Evolutionary conservation across 2,329 filamentous ascomycete species (phyloP).

Genomic region (Xylariaceae sp.): DNA sequence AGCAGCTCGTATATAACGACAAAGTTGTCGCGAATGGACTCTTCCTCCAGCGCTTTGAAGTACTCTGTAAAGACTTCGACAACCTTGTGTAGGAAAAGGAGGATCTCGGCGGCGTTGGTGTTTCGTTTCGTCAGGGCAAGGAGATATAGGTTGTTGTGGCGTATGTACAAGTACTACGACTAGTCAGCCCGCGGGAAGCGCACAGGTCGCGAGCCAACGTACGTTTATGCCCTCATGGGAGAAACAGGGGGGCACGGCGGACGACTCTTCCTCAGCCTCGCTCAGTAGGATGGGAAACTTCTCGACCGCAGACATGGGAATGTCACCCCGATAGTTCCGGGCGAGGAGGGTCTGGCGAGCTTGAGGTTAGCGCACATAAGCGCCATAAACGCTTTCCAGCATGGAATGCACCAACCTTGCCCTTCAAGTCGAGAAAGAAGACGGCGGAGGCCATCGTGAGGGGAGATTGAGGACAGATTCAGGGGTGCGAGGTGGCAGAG

Average conservation of each 20-base stretch:
- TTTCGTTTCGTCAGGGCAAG: constrained; percentile 97
- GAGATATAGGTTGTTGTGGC: constrained; percentile 98
- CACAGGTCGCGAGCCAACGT: constrained; percentile 29
- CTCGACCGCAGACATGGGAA: constrained; percentile 98
- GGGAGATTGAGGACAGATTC: constrained; percentile 19
- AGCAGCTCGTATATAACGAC: constrained; percentile 98
- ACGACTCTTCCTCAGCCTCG: constrained; percentile 98
- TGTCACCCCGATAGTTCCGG: constrained; percentile 96
- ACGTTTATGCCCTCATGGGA: constrained; percentile 98
- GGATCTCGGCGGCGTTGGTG: constrained; percentile 96
- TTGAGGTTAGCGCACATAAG: no score
- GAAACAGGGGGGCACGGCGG: constrained; percentile 94
- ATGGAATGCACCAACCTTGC: no score
- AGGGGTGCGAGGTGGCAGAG: constrained; percentile 16
- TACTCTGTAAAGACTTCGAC: constrained; percentile 99
- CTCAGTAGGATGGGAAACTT: constrained; percentile 93
- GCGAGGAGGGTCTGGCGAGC: constrained; percentile 97
- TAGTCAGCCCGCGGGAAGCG: constrained; percentile 5
- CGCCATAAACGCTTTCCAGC: no score
- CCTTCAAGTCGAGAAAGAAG: constrained; percentile 99
- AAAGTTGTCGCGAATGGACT: constrained; percentile 98
- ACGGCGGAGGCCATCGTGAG: constrained; percentile 93
- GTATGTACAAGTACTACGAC: constrained; percentile 91
- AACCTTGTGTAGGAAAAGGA: constrained; percentile 95
- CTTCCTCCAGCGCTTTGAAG: constrained; percentile 98